Evolutionary conservation across 345 rosid species (phyloP).

Genomic region (Heritiera fomes): DNA sequence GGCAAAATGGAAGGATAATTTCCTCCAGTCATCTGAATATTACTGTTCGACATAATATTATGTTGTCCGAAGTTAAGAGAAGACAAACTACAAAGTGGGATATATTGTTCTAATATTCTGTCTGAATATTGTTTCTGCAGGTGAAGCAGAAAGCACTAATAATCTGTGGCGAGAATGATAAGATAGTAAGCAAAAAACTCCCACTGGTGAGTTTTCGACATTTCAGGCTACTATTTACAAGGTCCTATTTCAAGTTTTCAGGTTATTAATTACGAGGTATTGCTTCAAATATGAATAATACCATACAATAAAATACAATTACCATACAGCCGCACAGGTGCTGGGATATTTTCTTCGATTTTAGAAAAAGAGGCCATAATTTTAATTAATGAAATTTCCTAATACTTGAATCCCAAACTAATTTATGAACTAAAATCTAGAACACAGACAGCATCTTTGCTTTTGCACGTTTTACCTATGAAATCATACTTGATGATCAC

Average conservation of each 20-base stretch:
- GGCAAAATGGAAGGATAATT: not conserved
- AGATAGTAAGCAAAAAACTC: slow-evolving; percentile 62
- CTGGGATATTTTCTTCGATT: not conserved
- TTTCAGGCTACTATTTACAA: not conserved
- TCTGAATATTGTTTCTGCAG: slow-evolving; percentile 35
- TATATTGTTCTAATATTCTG: slow-evolving; percentile 10
- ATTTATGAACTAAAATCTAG: not conserved
- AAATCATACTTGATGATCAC: not conserved
- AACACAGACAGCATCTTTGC: not conserved
- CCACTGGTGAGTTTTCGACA: slow-evolving; percentile 50
- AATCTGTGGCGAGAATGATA: slow-evolving; percentile 70
- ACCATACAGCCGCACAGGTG: not conserved
- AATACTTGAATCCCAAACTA: not conserved
- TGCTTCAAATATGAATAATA: not conserved
- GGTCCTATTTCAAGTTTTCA: not conserved
- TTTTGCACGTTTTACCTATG: not conserved
- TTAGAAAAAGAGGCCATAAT: not conserved
- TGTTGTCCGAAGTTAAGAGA: not conserved
- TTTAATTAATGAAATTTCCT: not conserved
- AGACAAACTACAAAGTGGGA: not conserved
- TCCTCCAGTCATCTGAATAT: not conserved
- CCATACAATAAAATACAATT: not conserved
- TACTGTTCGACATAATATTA: not conserved
- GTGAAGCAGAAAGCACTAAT: slow-evolving; percentile 66
- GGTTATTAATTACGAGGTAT: not conserved